phyloP scores from a whole-genome alignment of 2,329 filamentous ascomycete genomes.

The Sporothrix sp. region DNA sequence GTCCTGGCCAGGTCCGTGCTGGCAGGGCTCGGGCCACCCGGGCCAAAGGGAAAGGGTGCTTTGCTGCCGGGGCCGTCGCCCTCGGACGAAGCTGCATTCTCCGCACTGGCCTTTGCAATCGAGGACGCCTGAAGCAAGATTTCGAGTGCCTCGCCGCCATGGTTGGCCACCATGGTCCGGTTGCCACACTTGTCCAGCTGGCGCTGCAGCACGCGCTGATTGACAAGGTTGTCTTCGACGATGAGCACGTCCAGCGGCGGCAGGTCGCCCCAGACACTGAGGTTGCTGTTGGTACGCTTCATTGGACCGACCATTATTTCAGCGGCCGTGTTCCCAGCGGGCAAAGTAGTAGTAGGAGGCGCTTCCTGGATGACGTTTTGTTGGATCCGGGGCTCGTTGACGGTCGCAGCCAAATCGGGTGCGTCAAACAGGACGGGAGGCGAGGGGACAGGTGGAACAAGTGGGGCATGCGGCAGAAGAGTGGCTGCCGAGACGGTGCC shows the following conservation, averaged over 20 bases:
- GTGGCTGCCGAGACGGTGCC: background rate
- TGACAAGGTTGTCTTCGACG: constrained; percentile 59
- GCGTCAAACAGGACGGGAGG: constrained; percentile 3
- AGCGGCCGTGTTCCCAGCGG: no score
- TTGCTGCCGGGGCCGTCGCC: no score
- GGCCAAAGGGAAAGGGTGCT: no score
- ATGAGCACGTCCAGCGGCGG: constrained; percentile 48
- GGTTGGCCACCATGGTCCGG: constrained; percentile 52
- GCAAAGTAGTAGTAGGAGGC: background rate
- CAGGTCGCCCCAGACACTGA: constrained; percentile 12
- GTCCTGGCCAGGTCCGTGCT: background rate
- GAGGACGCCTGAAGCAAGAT: constrained; percentile 41
- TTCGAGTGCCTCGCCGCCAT: constrained; percentile 53
- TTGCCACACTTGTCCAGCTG: constrained; percentile 53
- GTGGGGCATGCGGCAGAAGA: background rate
- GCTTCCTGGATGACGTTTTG: background rate
- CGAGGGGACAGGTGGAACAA: constrained; percentile 1
- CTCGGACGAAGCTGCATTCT: no score
- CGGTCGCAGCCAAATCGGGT: background rate
- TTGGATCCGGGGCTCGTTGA: background rate
- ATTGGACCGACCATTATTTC: no score
- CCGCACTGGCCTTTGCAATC: no score
- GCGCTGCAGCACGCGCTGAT: constrained; percentile 53
- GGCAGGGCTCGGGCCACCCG: no score
- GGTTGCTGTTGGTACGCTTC: background rate